Base-by-base conservation (phyloP, 495 filamentous ascomycete species). In the Xylaria intraflava region DNA sequence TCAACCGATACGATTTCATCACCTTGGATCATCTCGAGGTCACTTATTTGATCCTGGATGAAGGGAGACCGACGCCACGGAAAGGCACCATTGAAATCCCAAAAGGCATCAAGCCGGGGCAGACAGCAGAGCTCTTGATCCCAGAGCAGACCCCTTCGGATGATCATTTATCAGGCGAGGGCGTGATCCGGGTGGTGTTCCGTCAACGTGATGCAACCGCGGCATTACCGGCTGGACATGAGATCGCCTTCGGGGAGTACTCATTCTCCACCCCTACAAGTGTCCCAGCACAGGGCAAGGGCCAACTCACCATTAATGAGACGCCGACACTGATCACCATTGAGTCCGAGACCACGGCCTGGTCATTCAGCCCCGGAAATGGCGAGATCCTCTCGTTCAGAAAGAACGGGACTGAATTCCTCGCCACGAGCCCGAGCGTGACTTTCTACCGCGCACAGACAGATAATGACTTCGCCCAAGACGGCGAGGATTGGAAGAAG, bases 381-480 rank as follows among this genome's bases (percentile, higher is more conserved):
- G 63, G 63, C 9, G 51, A 56, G 22, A 48, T 66, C 14, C 40
- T 26, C 39, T 62, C 64, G 1, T 43, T 56, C 33, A 52, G 16
- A 4, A 65, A 64, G 49, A 62, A 59, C 43, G 45, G 52, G 6
- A 61, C 56, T 35, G 54, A 60, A 29, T 60, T 65, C 24, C 19
- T 57, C 20, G 43, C 54, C 6, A 43, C 33, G 12, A 50, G 60
- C 54, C 59, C 62, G 3, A 46, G 62, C 24, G 61, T 68, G n/a
- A 57, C 69, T 22, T 67, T 72, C 49, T 69, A 73, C 60, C 65
- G 71, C 1, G 61, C 69, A 12, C 81, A 76, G 16, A 86, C 83
- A 0, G 77, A 84, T 61, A 86, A 85, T 60, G 83, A 86, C 45
- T 65, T 69, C 9, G 64, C 73, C 0, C 65, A 64, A 27, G 68